Evolutionary conservation across 1,284 basidiomycete species (phyloP).

Genomic region (Ustilago loliicola): DNA sequence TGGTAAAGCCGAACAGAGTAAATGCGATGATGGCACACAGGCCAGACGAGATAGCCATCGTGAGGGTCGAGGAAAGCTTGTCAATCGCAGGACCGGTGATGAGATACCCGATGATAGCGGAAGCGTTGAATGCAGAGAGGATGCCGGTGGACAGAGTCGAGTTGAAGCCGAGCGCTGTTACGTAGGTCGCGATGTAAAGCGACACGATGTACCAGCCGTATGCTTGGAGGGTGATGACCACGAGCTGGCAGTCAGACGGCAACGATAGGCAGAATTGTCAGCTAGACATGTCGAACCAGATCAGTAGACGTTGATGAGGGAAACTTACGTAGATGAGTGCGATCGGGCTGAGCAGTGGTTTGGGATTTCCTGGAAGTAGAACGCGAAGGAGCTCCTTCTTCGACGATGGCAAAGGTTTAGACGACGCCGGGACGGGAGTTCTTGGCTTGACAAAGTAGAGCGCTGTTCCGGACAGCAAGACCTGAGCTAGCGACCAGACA

Average conservation of each 20-base stretch:
- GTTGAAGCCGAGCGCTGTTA: conserved; percentile 46
- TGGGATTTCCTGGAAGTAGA: conserved; percentile 19
- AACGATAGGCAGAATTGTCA: neutral
- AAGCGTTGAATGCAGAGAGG: conserved; percentile 61
- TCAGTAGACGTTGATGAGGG: neutral
- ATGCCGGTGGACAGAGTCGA: conserved; percentile 50
- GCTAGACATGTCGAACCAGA: no score
- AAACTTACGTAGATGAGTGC: conserved; percentile 25
- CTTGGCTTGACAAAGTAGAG: conserved; percentile 37
- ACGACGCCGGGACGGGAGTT: neutral
- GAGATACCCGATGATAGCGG: conserved; percentile 54
- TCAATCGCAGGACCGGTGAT: conserved; percentile 49
- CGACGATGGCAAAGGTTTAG: conserved; percentile 10
- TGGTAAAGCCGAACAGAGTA: conserved; percentile 52
- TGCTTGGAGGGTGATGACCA: conserved; percentile 46
- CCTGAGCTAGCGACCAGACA: conserved; percentile 35
- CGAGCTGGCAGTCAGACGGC: conserved; percentile 13
- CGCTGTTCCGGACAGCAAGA: conserved; percentile 39
- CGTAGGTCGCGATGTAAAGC: conserved; percentile 55
- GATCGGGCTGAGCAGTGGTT: conserved; percentile 12
- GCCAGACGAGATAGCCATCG: conserved; percentile 42
- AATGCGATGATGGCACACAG: conserved; percentile 40
- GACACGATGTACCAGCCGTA: conserved; percentile 54
- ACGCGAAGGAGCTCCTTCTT: conserved; percentile 5
- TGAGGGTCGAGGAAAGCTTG: conserved; percentile 31